Percentiles rank a stretch among this genome's conserved stretches.
phyloP scores from a whole-genome alignment of 225 moss, liverwort and hornwort genomes.

The Antitrichia curtipendula region DNA sequence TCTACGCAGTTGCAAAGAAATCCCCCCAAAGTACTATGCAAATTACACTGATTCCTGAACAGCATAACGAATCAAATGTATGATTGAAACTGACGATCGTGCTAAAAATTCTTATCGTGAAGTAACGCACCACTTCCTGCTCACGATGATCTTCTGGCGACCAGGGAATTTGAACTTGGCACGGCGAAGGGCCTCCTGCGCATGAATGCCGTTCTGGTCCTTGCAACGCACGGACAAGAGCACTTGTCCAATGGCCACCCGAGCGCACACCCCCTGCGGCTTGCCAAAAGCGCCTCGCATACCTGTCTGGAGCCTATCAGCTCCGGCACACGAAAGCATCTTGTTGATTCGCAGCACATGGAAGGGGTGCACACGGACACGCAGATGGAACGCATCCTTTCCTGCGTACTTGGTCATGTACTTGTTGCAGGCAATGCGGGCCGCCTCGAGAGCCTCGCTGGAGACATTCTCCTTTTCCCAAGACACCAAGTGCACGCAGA shows the following conservation, averaged over 20 bases:
- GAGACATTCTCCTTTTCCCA: slow-evolving; percentile 97
- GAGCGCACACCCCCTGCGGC: slow-evolving; percentile 57
- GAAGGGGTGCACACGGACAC: slow-evolving; percentile 83
- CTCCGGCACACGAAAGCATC: slow-evolving; percentile 62
- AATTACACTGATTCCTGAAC: neutral
- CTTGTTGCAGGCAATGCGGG: slow-evolving; percentile 91
- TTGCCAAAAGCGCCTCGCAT: slow-evolving; percentile 70
- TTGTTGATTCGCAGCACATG: slow-evolving; percentile 64
- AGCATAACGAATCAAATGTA: neutral
- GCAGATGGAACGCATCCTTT: slow-evolving; percentile 86
- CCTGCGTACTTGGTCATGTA: slow-evolving; percentile 93
- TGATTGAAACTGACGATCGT: neutral
- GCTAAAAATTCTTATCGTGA: neutral
- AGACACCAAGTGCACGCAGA: slow-evolving; percentile 75
- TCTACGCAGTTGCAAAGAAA: neutral
- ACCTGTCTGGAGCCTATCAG: slow-evolving; percentile 64
- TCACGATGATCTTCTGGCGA: slow-evolving; percentile 66
- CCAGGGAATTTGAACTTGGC: slow-evolving; percentile 73
- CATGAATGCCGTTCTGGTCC: slow-evolving; percentile 41
- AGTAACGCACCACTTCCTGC: slow-evolving; percentile 53
- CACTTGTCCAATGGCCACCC: slow-evolving; percentile 51
- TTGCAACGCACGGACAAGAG: slow-evolving; percentile 55
- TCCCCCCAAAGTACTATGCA: neutral
- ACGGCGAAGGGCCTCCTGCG: slow-evolving; percentile 55
- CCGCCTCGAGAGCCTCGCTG: slow-evolving; percentile 77